Conservation (phyloP, 1,284 basidiomycete genomes). For the Coniferiporia weirii region DNA sequence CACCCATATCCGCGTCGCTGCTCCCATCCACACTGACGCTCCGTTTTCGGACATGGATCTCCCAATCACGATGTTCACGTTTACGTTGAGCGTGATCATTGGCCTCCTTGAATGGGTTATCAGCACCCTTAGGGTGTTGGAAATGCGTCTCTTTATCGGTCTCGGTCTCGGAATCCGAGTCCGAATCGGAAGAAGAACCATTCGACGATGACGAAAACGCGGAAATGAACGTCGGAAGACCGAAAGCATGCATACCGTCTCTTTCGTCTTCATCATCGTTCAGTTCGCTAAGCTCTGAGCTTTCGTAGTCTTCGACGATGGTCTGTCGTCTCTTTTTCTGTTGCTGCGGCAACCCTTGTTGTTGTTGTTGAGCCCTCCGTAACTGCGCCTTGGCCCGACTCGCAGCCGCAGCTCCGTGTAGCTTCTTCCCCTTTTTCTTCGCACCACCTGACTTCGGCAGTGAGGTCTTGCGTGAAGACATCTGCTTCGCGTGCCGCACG, state of each 20-base stretch:
- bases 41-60: conserved; percentile 60
- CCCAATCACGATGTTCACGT: conserved; percentile 51
- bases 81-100: conserved; percentile 38
- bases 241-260: conserved; percentile 34
- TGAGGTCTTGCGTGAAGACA: not conserved
- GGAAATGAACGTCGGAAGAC: conserved; percentile 65
- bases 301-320: conserved; percentile 27
- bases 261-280: conserved; percentile 28
- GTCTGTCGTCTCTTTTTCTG: conserved; percentile 29
- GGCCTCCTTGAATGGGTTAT: conserved; percentile 49
- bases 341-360: conserved; percentile 22
- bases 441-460: not conserved
- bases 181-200: conserved; percentile 24
- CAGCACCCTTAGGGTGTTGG: conserved; percentile 33
- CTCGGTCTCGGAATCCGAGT: conserved; percentile 51
- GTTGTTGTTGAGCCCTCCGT: conserved; percentile 6
- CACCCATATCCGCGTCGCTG: conserved; percentile 49
- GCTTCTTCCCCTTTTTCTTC: conserved; percentile 15
- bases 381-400: conserved; percentile 9
- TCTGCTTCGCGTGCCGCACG: conserved; percentile 9
- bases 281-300: conserved; percentile 30
- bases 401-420: conserved; percentile 13
- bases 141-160: conserved; percentile 60
- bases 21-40: conserved; percentile 51
- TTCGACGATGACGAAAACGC: conserved; percentile 43